Evolutionary conservation across 2,329 filamentous ascomycete genomes (phyloP).

Genomic region (Spiromastix sp.): DNA sequence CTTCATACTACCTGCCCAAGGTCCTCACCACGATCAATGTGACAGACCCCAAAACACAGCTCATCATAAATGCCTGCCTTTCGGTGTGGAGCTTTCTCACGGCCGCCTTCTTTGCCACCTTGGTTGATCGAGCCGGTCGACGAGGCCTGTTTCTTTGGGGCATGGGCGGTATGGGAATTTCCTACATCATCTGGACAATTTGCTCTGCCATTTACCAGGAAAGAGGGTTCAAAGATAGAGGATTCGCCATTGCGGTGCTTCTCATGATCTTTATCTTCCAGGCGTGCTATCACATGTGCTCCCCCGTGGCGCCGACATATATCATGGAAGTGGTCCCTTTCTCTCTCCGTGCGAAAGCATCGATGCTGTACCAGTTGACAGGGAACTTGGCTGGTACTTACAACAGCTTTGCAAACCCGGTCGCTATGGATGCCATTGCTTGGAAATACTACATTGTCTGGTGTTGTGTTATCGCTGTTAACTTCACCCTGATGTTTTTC

Average conservation of each 20-base stretch:
- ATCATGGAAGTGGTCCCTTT: slow-evolving; percentile 51
- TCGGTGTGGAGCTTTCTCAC: slow-evolving; percentile 17
- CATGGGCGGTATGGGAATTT: slow-evolving; percentile 16
- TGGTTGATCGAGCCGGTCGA: slow-evolving; percentile 17
- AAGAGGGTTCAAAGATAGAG: slow-evolving; percentile 7
- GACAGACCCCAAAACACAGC: slow-evolving; percentile 23
- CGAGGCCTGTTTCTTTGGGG: slow-evolving; percentile 16
- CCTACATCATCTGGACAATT: slow-evolving; percentile 16
- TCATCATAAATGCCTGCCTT: slow-evolving; percentile 28
- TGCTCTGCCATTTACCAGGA: slow-evolving; percentile 15
- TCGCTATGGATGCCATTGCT: slow-evolving; percentile 22
- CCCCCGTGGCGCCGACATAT: slow-evolving; percentile 48
- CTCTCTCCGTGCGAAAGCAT: slow-evolving; percentile 36
- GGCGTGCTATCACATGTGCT: slow-evolving; percentile 50
- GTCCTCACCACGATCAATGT: slow-evolving; percentile 29
- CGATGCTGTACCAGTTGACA: no score
- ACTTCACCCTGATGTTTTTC: slow-evolving; percentile 15
- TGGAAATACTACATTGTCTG: slow-evolving; percentile 29
- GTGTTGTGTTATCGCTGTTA: slow-evolving; percentile 18
- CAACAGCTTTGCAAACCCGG: slow-evolving; percentile 21
- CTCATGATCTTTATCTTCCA: slow-evolving; percentile 51
- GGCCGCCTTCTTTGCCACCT: slow-evolving; percentile 11
- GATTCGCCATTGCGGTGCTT: slow-evolving; percentile 31
- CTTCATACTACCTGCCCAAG: slow-evolving; percentile 26
- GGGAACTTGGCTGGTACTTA: slow-evolving; percentile 18